phyloP scores from a whole-genome alignment of 1,284 basidiomycete species.

The Inonotus obliquus region DNA sequence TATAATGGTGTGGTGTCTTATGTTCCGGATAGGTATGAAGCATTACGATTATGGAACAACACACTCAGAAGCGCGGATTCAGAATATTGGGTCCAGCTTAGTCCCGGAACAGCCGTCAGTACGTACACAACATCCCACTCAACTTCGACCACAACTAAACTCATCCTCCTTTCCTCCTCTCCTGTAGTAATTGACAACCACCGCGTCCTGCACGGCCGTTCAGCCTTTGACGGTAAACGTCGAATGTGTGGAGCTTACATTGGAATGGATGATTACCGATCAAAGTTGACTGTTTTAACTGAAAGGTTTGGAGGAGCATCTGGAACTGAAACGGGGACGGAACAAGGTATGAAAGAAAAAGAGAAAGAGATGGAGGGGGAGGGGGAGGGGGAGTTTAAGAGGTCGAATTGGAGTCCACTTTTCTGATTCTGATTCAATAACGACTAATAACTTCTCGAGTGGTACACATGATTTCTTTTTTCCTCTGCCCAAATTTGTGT shows the following conservation, averaged over 20 bases:
- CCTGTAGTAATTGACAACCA: constrained; percentile 85
- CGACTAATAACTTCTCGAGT: background rate
- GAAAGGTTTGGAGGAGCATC: constrained; percentile 43
- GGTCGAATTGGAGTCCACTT: constrained; percentile 14
- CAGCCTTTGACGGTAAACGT: constrained; percentile 82
- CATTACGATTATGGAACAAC: constrained; percentile 75
- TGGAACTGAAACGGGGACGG: constrained; percentile 12
- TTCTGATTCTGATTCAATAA: no score
- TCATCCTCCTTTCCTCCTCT: background rate
- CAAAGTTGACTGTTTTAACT: constrained; percentile 64
- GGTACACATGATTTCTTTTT: no score
- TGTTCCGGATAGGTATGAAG: constrained; percentile 61
- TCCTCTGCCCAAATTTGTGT: no score
- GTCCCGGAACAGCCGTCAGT: constrained; percentile 84
- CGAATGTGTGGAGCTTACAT: constrained; percentile 96
- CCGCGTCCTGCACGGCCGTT: constrained; percentile 90
- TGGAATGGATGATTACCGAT: constrained; percentile 85
- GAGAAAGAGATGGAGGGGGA: constrained; percentile 26
- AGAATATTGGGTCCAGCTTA: constrained; percentile 89
- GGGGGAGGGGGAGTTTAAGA: constrained; percentile 12
- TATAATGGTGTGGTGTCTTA: background rate
- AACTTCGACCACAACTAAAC: background rate
- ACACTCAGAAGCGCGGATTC: constrained; percentile 76
- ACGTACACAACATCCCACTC: constrained; percentile 29
- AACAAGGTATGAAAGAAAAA: no score